Evolutionary conservation across 169 alveolate species (phyloP).

Genomic region (Eimeria zaria): DNA sequence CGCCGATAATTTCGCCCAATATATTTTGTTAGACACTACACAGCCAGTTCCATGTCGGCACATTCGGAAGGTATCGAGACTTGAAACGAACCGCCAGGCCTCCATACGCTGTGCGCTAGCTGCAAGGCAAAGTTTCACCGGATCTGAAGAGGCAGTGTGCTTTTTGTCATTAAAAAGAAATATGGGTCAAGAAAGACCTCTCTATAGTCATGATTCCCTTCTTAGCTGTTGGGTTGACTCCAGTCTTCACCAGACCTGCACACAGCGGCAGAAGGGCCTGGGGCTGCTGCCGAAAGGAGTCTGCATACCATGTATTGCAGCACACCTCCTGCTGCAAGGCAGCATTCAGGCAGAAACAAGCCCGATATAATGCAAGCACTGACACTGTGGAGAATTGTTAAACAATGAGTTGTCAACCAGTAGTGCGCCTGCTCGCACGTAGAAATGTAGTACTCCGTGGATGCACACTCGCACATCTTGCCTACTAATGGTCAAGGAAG

Average conservation of each 20-base stretch:
- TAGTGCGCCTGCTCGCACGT: background rate
- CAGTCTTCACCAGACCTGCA: background rate
- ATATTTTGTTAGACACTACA: background rate
- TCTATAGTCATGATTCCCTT: background rate
- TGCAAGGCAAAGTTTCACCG: background rate
- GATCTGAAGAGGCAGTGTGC: background rate
- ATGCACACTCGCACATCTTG: too few relatives aligned
- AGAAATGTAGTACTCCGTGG: background rate
- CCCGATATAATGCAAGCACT: background rate
- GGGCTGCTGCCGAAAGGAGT: background rate
- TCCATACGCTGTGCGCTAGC: background rate
- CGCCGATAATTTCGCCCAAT: background rate
- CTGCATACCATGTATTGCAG: background rate
- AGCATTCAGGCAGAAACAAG: background rate
- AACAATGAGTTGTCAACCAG: background rate
- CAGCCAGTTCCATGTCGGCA: background rate
- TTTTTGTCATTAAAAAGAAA: background rate
- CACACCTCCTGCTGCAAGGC: background rate
- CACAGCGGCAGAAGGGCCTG: background rate
- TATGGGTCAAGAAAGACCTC: background rate
- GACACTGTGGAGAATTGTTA: background rate
- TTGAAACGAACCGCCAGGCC: background rate
- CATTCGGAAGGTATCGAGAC: background rate
- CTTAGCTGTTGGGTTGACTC: background rate
- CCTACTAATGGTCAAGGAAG: too few relatives aligned